These are phyloP conservation scores for Fusarium ambrosium DNA, from an alignment of 2,329 filamentous ascomycete genomes.

Conservation along the genomic window DNA sequence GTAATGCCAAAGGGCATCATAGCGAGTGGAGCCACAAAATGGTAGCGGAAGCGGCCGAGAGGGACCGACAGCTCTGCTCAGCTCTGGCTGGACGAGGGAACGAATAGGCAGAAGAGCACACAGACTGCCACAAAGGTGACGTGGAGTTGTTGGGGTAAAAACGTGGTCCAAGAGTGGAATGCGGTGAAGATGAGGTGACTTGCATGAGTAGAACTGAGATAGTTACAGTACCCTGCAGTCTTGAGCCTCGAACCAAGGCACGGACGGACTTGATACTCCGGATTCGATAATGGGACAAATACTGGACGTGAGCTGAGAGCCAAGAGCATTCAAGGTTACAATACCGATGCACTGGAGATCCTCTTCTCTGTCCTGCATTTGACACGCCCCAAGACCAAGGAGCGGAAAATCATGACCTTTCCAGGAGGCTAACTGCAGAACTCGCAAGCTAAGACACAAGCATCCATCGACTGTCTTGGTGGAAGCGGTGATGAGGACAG, in stretches of 20 bases:
- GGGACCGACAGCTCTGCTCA: neutral
- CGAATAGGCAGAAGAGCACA: neutral
- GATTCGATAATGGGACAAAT: neutral
- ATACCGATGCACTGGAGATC: neutral
- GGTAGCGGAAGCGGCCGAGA: constrained; percentile 25
- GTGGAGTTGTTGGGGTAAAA: constrained; percentile 37
- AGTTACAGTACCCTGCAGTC: neutral
- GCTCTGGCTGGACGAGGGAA: neutral
- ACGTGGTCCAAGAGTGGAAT: constrained; percentile 26
- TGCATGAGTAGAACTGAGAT: constrained; percentile 22
- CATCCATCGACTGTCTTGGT: constrained; percentile 24
- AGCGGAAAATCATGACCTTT: constrained; percentile 22
- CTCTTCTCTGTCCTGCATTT: constrained; percentile 6
- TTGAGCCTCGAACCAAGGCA: neutral
- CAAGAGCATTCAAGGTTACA: neutral
- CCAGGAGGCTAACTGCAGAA: constrained; percentile 4
- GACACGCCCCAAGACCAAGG: constrained; percentile 23
- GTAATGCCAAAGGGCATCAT: constrained; percentile 1
- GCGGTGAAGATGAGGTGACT: constrained; percentile 39
- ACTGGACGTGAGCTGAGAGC: neutral
- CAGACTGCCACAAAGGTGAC: constrained; percentile 4
- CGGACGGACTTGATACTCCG: constrained; percentile 2
- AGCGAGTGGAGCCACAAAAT: constrained; percentile 17
- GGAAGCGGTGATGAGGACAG: constrained; percentile 29
- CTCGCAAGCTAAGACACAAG: constrained; percentile 3